A percentile compares a stretch with the other conserved stretches of the same genome.
Evolutionary conservation across 208 protist genomes (phyloP).

Genomic region (Leishmania major): DNA sequence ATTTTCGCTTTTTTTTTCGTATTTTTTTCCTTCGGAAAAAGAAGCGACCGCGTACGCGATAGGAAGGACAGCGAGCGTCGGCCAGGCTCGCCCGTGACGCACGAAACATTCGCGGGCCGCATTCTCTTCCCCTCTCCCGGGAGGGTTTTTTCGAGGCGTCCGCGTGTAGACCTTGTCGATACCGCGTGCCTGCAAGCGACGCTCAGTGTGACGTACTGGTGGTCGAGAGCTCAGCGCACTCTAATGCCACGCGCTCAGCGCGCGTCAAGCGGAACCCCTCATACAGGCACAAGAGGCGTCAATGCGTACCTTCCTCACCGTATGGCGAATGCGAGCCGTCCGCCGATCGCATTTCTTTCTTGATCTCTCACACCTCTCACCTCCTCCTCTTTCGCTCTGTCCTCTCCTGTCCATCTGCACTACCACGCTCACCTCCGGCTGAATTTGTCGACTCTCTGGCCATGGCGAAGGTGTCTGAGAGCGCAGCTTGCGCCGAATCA

Average conservation of each 20-base stretch:
- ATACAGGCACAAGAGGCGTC: neutral
- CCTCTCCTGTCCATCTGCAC: neutral
- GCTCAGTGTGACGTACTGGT: neutral
- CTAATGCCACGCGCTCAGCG: neutral
- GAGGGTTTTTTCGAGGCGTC: too few relatives aligned
- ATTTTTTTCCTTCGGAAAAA: constrained; percentile 20
- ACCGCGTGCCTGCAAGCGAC: neutral
- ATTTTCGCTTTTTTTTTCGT: constrained; percentile 28
- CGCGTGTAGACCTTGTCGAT: too few relatives aligned
- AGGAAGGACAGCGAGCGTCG: neutral
- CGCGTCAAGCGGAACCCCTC: neutral
- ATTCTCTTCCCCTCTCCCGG: too few relatives aligned
- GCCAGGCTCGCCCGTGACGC: neutral
- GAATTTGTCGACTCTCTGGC: neutral
- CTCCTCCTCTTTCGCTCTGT: neutral
- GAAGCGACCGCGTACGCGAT: neutral
- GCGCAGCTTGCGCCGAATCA: neutral
- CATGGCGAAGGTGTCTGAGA: neutral
- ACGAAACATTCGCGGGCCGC: neutral
- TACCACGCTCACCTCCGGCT: neutral
- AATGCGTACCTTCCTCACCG: neutral
- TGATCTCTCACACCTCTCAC: neutral
- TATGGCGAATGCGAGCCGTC: neutral
- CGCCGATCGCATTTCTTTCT: neutral
- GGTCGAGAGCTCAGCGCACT: neutral